Evolutionary conservation across 495 filamentous ascomycete genomes (phyloP).

Genomic region (Xylaria scruposa): DNA sequence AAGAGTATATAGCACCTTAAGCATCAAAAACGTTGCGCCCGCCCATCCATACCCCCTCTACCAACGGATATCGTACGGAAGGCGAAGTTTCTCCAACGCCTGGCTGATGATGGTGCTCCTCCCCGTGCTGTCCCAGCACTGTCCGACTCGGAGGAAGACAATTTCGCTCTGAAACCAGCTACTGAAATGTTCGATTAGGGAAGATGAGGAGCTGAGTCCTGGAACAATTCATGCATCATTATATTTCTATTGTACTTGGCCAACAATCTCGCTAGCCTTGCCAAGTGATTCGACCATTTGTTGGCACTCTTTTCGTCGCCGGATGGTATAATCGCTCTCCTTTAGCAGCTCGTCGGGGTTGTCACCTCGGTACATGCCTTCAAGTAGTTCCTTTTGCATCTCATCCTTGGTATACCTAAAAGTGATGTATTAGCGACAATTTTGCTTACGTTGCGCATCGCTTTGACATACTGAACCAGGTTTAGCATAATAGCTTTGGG

Average conservation of each 20-base stretch:
- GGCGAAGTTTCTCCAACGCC: slow-evolving; percentile 13
- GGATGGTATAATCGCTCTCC: slow-evolving; percentile 96
- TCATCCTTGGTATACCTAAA: slow-evolving; percentile 91
- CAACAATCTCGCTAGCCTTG: slow-evolving; percentile 94
- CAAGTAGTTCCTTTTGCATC: slow-evolving; percentile 98
- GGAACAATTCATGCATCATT: background rate
- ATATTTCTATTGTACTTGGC: slow-evolving; percentile 79
- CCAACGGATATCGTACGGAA: background rate
- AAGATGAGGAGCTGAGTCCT: background rate
- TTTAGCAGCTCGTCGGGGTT: slow-evolving; percentile 94
- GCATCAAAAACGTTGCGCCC: background rate
- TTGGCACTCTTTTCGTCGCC: slow-evolving; percentile 96
- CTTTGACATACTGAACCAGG: slow-evolving; percentile 80
- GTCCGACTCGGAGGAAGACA: background rate
- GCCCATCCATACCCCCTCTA: slow-evolving; percentile 7
- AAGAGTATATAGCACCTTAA: slow-evolving; percentile 13
- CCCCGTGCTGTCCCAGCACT: slow-evolving; percentile 20
- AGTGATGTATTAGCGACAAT: slow-evolving; percentile 30
- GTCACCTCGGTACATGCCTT: slow-evolving; percentile 92
- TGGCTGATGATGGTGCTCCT: background rate
- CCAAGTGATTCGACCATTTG: slow-evolving; percentile 96
- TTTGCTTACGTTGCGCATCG: background rate
- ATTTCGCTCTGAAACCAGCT: background rate
- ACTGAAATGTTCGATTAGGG: background rate
- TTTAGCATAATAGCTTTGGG: slow-evolving; percentile 99